Base-by-base conservation (phyloP, 306 rosid species). In the Clitoria ternatea region DNA sequence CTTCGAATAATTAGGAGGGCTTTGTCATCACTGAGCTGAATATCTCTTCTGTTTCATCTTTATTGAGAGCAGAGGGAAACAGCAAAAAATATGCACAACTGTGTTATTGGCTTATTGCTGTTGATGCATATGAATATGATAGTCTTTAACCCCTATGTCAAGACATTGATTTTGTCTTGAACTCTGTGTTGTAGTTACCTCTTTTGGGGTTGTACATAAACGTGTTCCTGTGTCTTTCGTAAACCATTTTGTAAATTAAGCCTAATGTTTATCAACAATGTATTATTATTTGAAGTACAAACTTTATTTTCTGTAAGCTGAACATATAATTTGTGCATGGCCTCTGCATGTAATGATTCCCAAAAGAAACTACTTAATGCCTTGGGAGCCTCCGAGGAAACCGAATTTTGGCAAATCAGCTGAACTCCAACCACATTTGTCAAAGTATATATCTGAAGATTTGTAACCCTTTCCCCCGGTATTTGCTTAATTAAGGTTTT, bases 121-220 rank as follows among this genome's bases (percentile, higher is more conserved):
- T 55, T 43, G 40, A 62, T 74, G 70, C 81, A 61, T n/a, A n/a
- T n/a, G n/a, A n/a, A n/a, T n/a, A n/a, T 76, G 59, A 36, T 37
- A 66, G 68, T 55, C 40, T 45, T 85, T 69, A 78, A 62, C 67
- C 4, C 36, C 61, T 64, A 43, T 77, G 59, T 65, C 57, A 10
- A 60, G 71, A 80, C 73, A 30, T 47, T 64, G 69, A 32, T 72
- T 78, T 57, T 26, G 66, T 82, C 77, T 79, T 57, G 78, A 80
- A 80, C 81, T 70, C 73, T 75, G 54, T 67, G 59, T 60, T 49
- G 20, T 54, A 20, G 67, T 53, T 15, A 35, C 61, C 23, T 37
- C 36, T 70, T 71, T 60, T 64, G n/a, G 36, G 49, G 77, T 60
- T 84, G 92, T 84, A 69, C 50, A 89, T 86, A 82, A 60, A 69